Evolutionary conservation across 2,329 filamentous ascomycete species (phyloP), one percentile per base, ranked within the genome.

Genomic region (Zopfia rhizophila): DNA sequence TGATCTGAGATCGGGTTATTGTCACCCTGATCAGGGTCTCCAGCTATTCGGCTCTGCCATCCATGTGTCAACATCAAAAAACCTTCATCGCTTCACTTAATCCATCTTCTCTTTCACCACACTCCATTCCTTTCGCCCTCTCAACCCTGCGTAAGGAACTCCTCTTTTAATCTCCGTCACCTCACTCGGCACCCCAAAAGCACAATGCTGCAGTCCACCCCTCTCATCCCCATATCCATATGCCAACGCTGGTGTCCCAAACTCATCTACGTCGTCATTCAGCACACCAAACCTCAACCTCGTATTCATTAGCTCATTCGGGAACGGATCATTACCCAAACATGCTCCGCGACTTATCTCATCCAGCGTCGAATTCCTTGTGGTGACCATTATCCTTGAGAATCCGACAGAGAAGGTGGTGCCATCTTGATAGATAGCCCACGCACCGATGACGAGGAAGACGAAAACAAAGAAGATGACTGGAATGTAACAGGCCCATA

Each of bases 281-380:
- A 75, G 49, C 2, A 72, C 70, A 5, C 71, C 72, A 32, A 75
- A 74, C 25, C 66, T 60, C 7, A 75, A 48, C 16, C 62, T 49
- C 7, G 65, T 72, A 12, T 64, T 52, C 61, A 70, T 66, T 5
- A 74, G 56, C 37, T 72, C 71, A 40, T 57, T 48, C 0, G 71
- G 71, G 31, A 73, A 72, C 0, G 72, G 72, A 31, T 74, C 68
- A 12, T 72, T 72, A 0, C 71, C 72, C 5, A 74, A 48, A 53
- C 71, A 73, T 1, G 70, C 63, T n/a, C 70, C 63, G 38, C 75
- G 61, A 72, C 65, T 68, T 27, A 72, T 67, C 17, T 69, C 59
- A 24, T 72, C 67, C 8, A 71, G 38, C 2, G 68, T 70, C 1
- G 60, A 59, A 22, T 71, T 71, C 3, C 69, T 51, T 3, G 67